Evolutionary conservation across 2,329 filamentous ascomycete genomes (phyloP).

Genomic region (Clonostachys rhizophaga): DNA sequence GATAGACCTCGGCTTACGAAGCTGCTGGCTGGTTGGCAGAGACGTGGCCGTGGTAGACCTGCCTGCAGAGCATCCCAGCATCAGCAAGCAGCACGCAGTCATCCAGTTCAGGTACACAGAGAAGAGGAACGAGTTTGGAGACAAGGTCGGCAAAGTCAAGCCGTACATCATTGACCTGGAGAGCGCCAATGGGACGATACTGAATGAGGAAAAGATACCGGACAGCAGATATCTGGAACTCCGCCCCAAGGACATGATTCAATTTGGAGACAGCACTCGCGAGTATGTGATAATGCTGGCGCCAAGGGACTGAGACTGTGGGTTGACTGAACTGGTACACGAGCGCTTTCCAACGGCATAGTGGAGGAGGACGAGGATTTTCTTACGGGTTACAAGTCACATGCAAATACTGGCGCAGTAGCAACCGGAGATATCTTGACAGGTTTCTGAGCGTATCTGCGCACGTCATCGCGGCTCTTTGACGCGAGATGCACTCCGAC

Average conservation of each 20-base stretch:
- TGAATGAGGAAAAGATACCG: conserved; percentile 74
- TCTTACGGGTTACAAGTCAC: no score
- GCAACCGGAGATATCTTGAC: no score
- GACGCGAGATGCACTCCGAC: no score
- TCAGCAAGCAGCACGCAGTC: conserved; percentile 93
- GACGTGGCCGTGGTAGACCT: conserved; percentile 80
- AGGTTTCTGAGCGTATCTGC: no score
- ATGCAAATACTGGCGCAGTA: no score
- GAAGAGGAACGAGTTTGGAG: conserved; percentile 81
- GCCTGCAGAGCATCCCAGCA: conserved; percentile 81
- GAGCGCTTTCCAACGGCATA: not conserved
- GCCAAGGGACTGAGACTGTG: conserved; percentile 29
- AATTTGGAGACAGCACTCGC: conserved; percentile 80
- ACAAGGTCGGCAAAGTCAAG: conserved; percentile 72
- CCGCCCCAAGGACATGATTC: conserved; percentile 81
- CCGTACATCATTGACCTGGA: conserved; percentile 93
- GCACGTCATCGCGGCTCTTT: no score
- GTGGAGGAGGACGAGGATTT: no score
- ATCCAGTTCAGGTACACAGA: conserved; percentile 87
- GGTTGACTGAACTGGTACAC: not conserved
- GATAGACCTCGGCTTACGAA: conserved; percentile 68
- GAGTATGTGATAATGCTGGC: conserved; percentile 95
- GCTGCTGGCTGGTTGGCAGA: conserved; percentile 87
- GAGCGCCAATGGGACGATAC: conserved; percentile 81
- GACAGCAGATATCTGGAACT: conserved; percentile 80